Evolutionary conservation across 2,329 filamentous ascomycete species (phyloP), one percentile per base, ranked within the genome.

Genomic region (Zasmidium citrigriseum): DNA sequence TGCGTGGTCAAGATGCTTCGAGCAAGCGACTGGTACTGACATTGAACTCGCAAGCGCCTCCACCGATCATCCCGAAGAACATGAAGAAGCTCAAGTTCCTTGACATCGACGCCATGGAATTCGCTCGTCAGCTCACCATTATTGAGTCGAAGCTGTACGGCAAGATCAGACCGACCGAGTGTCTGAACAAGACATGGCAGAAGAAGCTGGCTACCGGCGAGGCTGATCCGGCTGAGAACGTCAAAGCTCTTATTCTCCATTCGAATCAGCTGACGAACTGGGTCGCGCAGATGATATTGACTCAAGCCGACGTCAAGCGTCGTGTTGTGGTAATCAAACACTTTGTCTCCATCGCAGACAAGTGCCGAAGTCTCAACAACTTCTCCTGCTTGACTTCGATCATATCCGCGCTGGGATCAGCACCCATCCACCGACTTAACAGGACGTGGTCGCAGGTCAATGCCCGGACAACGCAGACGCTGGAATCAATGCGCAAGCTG

Each of bases 41-140:
- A 0, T 80, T 95, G 63, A 93, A 87, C 72, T 65, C 68, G 5
- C 88, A 88, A 67, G 88, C 90, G 62, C 89, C 90, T 1, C 93
- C 95, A 3, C 91, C 95, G 1, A 97, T 98, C 71, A 86, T 97
- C 73, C 95, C 95, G 1, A 97, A 96, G 83, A 97, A 98, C 74
- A 96, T 99, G 92, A 97, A 95, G 84, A 99, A 97, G 77, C 84
- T 99, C 67, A 99, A 98, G 76, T 98, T 99, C 78, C 79, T 98
- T 56, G 95, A 99, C 72, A 97, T 99, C 67, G 95, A 99, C 72
- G 87, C 92, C 0, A 90, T 89, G 0, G 95, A 99, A 72, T 98
- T 99, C 75, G 95, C 95, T n/a, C 88, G 95, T 49, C 95, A 99
- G 75, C 82, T 99, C 62, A 99, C 95, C 0, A 95, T 99, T 64